Conservation (phyloP, 2,329 filamentous ascomycete species). For the Cladosporium colombiae region DNA sequence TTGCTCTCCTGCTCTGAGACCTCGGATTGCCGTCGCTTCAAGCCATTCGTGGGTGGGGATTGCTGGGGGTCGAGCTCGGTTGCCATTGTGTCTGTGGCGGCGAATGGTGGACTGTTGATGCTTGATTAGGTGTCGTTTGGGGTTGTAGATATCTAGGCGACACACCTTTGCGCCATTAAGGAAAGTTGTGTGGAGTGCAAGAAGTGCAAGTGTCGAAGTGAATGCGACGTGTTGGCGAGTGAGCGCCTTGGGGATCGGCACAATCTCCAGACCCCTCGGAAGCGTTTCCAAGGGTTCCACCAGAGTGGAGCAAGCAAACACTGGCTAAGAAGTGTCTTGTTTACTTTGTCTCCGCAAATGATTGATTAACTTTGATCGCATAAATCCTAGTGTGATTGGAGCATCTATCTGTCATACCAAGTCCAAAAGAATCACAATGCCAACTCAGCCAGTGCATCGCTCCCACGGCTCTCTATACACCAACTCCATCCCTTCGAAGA, state of each 20-base stretch:
- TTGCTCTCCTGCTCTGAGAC: conserved; percentile 30
- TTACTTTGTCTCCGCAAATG: neutral
- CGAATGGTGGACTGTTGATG: neutral
- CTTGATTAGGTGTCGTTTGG: neutral
- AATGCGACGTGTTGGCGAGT: neutral
- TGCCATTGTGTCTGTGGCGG: conserved; percentile 5
- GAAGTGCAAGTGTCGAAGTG: neutral
- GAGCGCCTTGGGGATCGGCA: conserved; percentile 2
- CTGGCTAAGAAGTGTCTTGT: neutral
- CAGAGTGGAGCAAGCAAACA: conserved; percentile 9
- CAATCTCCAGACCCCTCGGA: conserved; percentile 3
- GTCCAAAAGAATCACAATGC: neutral
- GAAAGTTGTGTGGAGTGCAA: neutral
- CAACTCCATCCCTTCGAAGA: conserved; percentile 76
- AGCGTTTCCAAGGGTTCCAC: neutral
- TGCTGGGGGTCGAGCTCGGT: conserved; percentile 10
- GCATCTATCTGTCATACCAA: neutral
- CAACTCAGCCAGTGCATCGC: conserved; percentile 42
- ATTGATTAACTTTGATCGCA: neutral
- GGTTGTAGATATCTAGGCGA: neutral
- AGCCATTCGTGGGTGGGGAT: conserved; percentile 22
- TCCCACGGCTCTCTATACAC: conserved; percentile 45
- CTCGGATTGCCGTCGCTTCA: conserved; percentile 33
- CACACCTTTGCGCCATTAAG: neutral
- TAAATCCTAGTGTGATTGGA: neutral